phyloP scores from a whole-genome alignment of 208 protist species.

The Sergeia podlipaevii region DNA sequence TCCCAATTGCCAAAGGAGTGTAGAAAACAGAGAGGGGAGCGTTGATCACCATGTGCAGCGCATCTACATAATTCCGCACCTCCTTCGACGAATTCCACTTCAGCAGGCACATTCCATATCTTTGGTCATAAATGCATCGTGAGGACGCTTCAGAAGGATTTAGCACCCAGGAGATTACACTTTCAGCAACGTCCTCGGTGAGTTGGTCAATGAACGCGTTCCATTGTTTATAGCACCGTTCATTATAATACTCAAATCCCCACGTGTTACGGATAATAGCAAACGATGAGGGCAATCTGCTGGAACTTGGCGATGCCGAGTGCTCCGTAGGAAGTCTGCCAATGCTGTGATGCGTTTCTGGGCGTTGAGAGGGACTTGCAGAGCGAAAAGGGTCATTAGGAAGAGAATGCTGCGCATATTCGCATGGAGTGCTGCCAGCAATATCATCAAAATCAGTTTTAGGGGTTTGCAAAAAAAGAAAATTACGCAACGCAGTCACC shows the following conservation, averaged over 20 bases:
- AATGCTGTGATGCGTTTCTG: too few relatives aligned
- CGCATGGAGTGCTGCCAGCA: too few relatives aligned
- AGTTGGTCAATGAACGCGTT: slow-evolving; percentile 30
- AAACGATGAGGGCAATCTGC: slow-evolving; percentile 14
- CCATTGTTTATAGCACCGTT: slow-evolving; percentile 37
- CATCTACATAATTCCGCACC: slow-evolving; percentile 35
- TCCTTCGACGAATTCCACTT: slow-evolving; percentile 38
- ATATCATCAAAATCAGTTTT: too few relatives aligned
- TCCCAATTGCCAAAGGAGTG: slow-evolving; percentile 35
- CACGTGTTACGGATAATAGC: slow-evolving; percentile 35
- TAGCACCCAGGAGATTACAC: slow-evolving; percentile 35
- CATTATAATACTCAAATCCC: slow-evolving; percentile 40
- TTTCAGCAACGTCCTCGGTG: slow-evolving; percentile 20
- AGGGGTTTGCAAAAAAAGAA: slow-evolving; percentile 19
- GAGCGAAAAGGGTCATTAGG: too few relatives aligned
- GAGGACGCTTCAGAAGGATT: too few relatives aligned
- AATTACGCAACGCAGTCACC: slow-evolving; percentile 17
- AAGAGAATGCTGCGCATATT: too few relatives aligned
- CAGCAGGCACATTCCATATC: slow-evolving; percentile 34
- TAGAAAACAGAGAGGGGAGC: slow-evolving; percentile 34
- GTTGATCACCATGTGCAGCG: slow-evolving; percentile 39
- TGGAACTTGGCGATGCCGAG: not conserved
- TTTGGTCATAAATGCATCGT: slow-evolving; percentile 38
- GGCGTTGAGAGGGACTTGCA: too few relatives aligned
- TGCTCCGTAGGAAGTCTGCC: too few relatives aligned